Conservation (phyloP, 495 filamentous ascomycete genomes). For the Talaromyces liani region DNA sequence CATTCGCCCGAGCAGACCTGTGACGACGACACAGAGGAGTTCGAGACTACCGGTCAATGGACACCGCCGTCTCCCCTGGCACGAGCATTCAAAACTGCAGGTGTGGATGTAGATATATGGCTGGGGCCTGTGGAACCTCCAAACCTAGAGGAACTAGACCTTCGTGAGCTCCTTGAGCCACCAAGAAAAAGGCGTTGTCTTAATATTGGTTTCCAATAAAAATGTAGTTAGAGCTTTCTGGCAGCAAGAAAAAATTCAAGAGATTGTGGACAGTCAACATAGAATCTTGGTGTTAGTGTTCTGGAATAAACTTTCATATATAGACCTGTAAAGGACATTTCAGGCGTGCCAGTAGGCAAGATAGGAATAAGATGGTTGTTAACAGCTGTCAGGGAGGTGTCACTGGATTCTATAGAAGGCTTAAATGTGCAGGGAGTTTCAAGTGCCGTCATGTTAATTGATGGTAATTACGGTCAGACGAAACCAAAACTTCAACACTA, state of each 20-base stretch:
- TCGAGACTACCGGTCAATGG: not conserved
- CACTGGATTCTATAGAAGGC: too few species aligned
- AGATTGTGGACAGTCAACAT: not conserved
- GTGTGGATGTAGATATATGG: not conserved
- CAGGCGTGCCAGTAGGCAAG: not conserved
- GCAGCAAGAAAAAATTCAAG: not conserved
- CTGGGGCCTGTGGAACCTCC: conserved; percentile 1
- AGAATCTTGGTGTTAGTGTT: not conserved
- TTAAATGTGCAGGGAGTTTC: too few species aligned
- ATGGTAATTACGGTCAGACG: too few species aligned
- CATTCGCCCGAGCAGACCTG: not conserved
- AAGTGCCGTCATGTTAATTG: too few species aligned
- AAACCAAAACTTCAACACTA: too few species aligned
- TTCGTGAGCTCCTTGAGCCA: not conserved
- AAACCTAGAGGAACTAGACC: not conserved
- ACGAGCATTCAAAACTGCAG: not conserved
- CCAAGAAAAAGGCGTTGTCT: not conserved
- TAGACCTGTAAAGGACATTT: not conserved
- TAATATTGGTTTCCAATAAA: not conserved
- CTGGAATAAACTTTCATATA: not conserved
- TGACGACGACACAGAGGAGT: not conserved
- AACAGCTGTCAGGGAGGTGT: too few species aligned
- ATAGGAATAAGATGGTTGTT: conserved; percentile 4
- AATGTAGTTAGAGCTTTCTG: not conserved
- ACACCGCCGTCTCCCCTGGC: not conserved